Evolutionary conservation across 202 grass and related monocot species (phyloP).

Genomic region (Zoysia matrella): DNA sequence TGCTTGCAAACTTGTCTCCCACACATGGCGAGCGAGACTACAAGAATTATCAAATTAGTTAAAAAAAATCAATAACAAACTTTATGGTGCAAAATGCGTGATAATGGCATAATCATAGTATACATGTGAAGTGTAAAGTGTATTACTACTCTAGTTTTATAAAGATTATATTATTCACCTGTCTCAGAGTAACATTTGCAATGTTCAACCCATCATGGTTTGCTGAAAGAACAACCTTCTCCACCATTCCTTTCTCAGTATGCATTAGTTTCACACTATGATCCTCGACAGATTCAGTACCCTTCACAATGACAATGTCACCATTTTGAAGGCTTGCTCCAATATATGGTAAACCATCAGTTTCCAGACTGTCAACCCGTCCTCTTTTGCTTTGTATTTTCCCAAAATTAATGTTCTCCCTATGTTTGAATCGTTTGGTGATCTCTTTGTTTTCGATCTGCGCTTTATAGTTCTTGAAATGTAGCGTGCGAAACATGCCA

Average conservation of each 20-base stretch:
- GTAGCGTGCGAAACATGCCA: slow-evolving; percentile 78
- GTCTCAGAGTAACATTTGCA: slow-evolving; percentile 81
- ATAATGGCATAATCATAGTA: not conserved
- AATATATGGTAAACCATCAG: slow-evolving; percentile 83
- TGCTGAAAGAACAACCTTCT: slow-evolving; percentile 81
- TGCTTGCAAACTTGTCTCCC: slow-evolving; percentile 88
- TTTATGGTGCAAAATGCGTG: not conserved
- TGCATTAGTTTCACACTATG: slow-evolving; percentile 73
- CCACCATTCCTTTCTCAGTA: slow-evolving; percentile 92
- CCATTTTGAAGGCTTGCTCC: slow-evolving; percentile 84
- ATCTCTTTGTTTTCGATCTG: slow-evolving; percentile 70
- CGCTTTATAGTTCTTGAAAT: slow-evolving; percentile 85
- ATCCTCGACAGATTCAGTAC: slow-evolving; percentile 77
- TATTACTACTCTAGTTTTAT: not conserved
- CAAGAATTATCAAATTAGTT: slow-evolving; percentile 41
- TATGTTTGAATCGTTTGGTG: slow-evolving; percentile 62
- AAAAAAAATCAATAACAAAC: slow-evolving; percentile 14
- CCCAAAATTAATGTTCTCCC: slow-evolving; percentile 69
- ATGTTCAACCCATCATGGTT: slow-evolving; percentile 85
- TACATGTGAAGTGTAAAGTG: not conserved
- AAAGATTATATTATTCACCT: slow-evolving; percentile 55
- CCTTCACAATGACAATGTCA: slow-evolving; percentile 89
- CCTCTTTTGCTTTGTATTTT: slow-evolving; percentile 86
- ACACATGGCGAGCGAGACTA: slow-evolving; percentile 70
- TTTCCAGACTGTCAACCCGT: slow-evolving; percentile 76